A percentile compares a stretch with the other conserved stretches of the same genome.
phyloP scores from a whole-genome alignment of 139 green algal species.

The Tetradesmus lagerheimii region DNA sequence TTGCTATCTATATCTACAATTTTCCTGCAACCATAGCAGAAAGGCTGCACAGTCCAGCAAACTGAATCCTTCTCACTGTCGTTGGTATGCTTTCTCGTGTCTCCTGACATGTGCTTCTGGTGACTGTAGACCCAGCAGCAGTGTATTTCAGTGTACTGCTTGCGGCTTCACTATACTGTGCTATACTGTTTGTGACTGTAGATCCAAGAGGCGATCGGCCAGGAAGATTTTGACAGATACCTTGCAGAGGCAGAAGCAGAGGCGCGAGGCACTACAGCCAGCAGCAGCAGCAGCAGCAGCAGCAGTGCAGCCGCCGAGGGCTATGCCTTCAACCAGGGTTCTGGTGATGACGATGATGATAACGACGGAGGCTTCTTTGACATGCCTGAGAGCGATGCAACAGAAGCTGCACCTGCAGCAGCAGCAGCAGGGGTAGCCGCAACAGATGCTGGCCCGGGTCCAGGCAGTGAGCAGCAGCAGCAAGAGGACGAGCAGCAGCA shows the following conservation, averaged over 20 bases:
- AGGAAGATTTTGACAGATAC: conserved; percentile 30
- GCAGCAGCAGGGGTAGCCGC: neutral
- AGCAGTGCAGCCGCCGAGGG: conserved; percentile 2
- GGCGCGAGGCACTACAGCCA: neutral
- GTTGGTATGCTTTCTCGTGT: too few relatives aligned
- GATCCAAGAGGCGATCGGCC: conserved; percentile 28
- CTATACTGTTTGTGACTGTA: neutral
- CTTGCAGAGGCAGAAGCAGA: conserved; percentile 9
- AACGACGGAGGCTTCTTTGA: conserved; percentile 36
- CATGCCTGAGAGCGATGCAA: neutral
- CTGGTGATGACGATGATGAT: neutral
- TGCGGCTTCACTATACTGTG: neutral
- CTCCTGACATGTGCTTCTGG: too few relatives aligned
- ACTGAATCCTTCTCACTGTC: too few relatives aligned
- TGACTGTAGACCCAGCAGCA: too few relatives aligned
- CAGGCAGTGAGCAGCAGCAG: neutral
- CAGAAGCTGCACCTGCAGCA: neutral
- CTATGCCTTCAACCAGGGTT: neutral
- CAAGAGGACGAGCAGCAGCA: neutral
- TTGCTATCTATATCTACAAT: too few relatives aligned
- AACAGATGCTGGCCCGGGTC: neutral
- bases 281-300: conserved; percentile 32
- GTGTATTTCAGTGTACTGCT: neutral
- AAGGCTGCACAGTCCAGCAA: too few relatives aligned
- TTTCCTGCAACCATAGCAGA: too few relatives aligned